Base-by-base conservation (phyloP, 805 yeast species). In the Brettanomyces custersianus region DNA sequence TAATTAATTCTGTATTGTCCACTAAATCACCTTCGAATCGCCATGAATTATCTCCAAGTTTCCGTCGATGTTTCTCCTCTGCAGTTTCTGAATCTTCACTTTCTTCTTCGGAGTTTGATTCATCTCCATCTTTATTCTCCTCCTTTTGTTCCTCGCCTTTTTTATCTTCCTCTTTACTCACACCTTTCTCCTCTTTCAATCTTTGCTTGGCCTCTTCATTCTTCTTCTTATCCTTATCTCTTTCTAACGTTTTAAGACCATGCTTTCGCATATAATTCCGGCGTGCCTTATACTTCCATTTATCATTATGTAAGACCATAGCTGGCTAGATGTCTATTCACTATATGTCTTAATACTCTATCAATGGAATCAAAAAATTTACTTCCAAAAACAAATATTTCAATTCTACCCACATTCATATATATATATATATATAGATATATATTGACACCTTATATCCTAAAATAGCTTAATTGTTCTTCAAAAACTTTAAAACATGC, bases 301-400 rank as follows among this genome's bases (percentile, higher is more conserved):
- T 70, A 35, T 60, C 65, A 47, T 70, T 70, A 41, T 70, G 76
- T 11, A 71, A 53, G 9, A 70, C 77, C 77, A 70, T 70, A 4
- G 11, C n/a, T 8, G 4, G 17, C n/a, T n/a, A 11, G n/a, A n/a
- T n/a, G n/a, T n/a, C n/a, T n/a, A n/a, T n/a, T n/a, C n/a, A n/a
- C n/a, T n/a, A n/a, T n/a, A n/a, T n/a, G n/a, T n/a, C n/a, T n/a
- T n/a, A n/a, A n/a, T n/a, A n/a, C n/a, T n/a, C n/a, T n/a, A n/a
- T n/a, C n/a, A n/a, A n/a, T n/a, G n/a, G n/a, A n/a, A n/a, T n/a
- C n/a, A n/a, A n/a, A n/a, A n/a, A n/a, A n/a, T n/a, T n/a, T n/a
- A n/a, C n/a, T n/a, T n/a, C n/a, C n/a, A n/a, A n/a, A n/a, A n/a
- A n/a, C n/a, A n/a, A n/a, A n/a, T n/a, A n/a, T n/a, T n/a, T n/a